A percentile compares a stretch with the other conserved stretches of the same genome.
Evolutionary conservation across 192 early-diverging fungal genomes (phyloP).

Genomic region (Gamsiella multidivaricata): DNA sequence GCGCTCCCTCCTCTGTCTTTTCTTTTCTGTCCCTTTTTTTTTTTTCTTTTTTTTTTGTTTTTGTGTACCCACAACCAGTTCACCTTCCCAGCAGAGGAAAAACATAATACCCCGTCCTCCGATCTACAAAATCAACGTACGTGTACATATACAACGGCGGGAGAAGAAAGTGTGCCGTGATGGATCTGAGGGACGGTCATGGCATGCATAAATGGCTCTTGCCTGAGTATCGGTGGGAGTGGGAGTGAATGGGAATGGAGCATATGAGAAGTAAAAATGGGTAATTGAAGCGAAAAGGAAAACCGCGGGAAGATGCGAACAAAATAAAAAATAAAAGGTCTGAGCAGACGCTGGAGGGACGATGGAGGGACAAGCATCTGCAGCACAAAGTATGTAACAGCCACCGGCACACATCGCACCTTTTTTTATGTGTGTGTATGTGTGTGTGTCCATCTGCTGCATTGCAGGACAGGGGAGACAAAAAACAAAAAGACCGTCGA

Average conservation of each 20-base stretch:
- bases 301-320: neutral
- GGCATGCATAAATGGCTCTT: conserved; percentile 5
- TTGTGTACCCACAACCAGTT: too few relatives aligned
- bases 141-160: conserved; percentile 10
- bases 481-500: neutral
- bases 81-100: too few relatives aligned
- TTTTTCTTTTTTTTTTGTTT: too few relatives aligned
- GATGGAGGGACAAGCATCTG: too few relatives aligned
- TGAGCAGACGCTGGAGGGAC: too few relatives aligned
- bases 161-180: conserved; percentile 1
- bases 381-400: conserved; percentile 8
- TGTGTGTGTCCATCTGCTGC: neutral
- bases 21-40: too few relatives aligned
- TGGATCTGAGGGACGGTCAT: conserved; percentile 3
- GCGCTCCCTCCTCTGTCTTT: too few relatives aligned
- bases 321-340: neutral
- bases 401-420: conserved; percentile 4
- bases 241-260: conserved; percentile 4
- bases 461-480: neutral
- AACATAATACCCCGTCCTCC: neutral
- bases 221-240: neutral
- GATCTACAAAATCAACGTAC: neutral
- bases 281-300: neutral
- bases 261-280: neutral
- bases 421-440: too few relatives aligned